Evolutionary conservation across 345 rosid genomes (phyloP), one percentile per base, ranked within the genome.

Genomic region (Euphorbia tirucalli): DNA sequence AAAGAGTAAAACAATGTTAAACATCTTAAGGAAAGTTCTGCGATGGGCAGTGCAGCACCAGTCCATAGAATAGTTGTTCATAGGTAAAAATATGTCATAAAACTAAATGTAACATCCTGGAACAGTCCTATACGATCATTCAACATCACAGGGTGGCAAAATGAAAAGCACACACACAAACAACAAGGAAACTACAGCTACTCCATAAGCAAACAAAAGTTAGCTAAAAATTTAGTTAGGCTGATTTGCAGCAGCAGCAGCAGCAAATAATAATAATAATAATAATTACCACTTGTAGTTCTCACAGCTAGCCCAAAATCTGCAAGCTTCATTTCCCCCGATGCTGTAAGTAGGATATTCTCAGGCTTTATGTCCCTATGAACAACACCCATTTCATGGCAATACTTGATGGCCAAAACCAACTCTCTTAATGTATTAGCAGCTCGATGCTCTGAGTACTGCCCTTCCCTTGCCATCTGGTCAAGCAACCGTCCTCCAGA

Each of bases 331-430:
- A 62, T 35, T 55, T 37, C 16, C 61, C 75, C 75, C 3, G 75
- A 62, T 16, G 68, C 19, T 22, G 75, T 27, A 24, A 71, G 61
- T 25, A 71, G 75, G 39, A 71, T 52, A 62, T 71, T 71, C 61
- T 71, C 69, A 5, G 75, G 54, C 35, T 37, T 71, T 25, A 71
- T 62, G 68, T 62, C 68, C 11, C 61, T 25, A 32, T 62, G 75
- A 27, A 71, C 75, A 62, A 70, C 73, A 1, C 66, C 73, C 46
- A 62, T 71, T 39, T 71, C 75, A 50, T 71, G 68, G 27, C 75
- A 71, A 50, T 61, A 71, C 49, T 71, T 71, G 68, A 71, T 71
- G 63, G 61, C 50, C 4, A 48, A 70, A 57, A 70, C 39, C 41
- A 70, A 1, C 18, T 70, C 73, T 39, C 39, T 70, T 0, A 70